Conservation (phyloP, 257 asterid species). For the Rehmannia glutinosa region DNA sequence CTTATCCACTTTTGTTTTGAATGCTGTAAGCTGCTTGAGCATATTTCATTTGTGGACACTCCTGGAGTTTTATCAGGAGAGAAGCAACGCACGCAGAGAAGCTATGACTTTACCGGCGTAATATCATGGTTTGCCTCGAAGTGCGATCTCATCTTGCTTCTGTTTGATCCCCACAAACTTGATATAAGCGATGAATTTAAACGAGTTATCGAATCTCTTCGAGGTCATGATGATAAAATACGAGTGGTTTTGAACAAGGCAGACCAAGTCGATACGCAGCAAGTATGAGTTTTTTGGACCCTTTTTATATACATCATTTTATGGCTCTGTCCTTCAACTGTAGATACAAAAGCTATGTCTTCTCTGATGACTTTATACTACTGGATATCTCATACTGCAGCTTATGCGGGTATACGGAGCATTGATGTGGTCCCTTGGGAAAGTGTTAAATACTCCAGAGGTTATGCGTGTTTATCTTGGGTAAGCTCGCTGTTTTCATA, state of each 20-base stretch:
- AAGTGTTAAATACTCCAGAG: constrained; percentile 80
- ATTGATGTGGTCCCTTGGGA: constrained; percentile 86
- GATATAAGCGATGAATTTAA: constrained; percentile 79
- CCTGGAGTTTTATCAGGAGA: constrained; percentile 76
- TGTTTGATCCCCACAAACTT: constrained; percentile 56
- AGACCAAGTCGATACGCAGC: constrained; percentile 58
- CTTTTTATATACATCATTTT: neutral
- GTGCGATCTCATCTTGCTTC: constrained; percentile 49
- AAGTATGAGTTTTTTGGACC: constrained; percentile 25
- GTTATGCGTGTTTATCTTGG: constrained; percentile 75
- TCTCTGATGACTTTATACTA: neutral
- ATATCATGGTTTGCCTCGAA: constrained; percentile 59
- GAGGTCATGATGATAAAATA: constrained; percentile 83
- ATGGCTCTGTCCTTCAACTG: neutral
- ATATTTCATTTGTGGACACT: constrained; percentile 47
- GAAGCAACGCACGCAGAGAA: constrained; percentile 50
- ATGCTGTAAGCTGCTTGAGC: constrained; percentile 37
- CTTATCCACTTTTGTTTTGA: constrained; percentile 13
- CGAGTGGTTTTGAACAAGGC: constrained; percentile 70
- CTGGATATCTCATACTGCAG: constrained; percentile 29
- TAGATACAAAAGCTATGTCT: neutral
- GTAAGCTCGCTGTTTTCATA: constrained; percentile 29
- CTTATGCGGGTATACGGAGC: constrained; percentile 90
- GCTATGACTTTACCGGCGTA: constrained; percentile 53
- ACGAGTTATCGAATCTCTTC: constrained; percentile 68